Percentiles rank a stretch among this genome's conserved stretches.
These are phyloP conservation scores for Nigrospora sphaerica DNA, from an alignment of 2,329 filamentous ascomycete genomes.

Conservation along the genomic window DNA sequence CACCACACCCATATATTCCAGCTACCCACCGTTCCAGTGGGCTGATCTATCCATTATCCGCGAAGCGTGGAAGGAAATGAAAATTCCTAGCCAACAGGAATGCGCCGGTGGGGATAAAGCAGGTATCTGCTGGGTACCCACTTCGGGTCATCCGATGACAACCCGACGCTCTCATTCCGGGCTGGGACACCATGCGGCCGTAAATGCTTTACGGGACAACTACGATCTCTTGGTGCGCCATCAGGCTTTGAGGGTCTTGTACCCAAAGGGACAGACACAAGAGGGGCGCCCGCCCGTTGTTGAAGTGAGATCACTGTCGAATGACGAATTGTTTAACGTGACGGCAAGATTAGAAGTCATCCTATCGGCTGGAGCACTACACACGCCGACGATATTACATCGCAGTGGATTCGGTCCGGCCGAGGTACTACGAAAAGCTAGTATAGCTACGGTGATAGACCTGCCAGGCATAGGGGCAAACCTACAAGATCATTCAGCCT, in stretches of 20 bases:
- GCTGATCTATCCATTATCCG: constrained; percentile 11
- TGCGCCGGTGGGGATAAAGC: constrained; percentile 23
- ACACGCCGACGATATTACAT: constrained; percentile 33
- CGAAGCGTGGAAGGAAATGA: constrained; percentile 15
- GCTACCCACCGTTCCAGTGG: constrained; percentile 25
- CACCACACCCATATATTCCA: constrained; percentile 22
- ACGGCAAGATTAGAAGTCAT: constrained; percentile 26
- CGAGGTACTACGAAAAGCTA: constrained; percentile 23
- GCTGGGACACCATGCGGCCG: constrained; percentile 20
- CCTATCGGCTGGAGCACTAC: constrained; percentile 26
- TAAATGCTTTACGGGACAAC: constrained; percentile 13
- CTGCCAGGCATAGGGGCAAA: constrained; percentile 37
- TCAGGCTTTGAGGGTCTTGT: constrained; percentile 16
- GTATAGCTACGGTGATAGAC: constrained; percentile 29
- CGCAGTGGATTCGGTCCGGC: constrained; percentile 35
- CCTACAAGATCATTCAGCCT: constrained; percentile 28
- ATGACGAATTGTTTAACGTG: constrained; percentile 8
- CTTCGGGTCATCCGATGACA: constrained; percentile 20
- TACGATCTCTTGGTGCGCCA: constrained; percentile 19
- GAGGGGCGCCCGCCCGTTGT: neutral
- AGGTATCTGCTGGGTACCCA: constrained; percentile 23
- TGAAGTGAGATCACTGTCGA: neutral
- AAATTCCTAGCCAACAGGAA: constrained; percentile 11
- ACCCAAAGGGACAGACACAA: constrained; percentile 1
- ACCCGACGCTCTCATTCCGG: constrained; percentile 22